Percentiles rank a stretch among this genome's conserved stretches.
These are phyloP conservation scores for Aspergillus fumigatus DNA, from an alignment of 2,329 filamentous ascomycete genomes.

Conservation along the genomic window DNA sequence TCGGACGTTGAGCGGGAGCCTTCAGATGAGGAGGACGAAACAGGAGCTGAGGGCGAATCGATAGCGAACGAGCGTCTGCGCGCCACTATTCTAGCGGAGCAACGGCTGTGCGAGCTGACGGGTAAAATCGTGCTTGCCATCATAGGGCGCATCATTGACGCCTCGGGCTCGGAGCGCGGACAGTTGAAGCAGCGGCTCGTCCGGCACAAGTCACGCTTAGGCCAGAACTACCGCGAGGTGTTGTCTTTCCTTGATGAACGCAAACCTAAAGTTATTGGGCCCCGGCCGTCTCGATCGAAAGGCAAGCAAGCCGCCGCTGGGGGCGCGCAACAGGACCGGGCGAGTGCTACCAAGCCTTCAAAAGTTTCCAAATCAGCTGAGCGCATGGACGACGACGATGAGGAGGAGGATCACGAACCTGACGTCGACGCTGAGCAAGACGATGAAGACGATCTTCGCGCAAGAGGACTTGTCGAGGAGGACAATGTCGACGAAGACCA, in stretches of 20 bases:
- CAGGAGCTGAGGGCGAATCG: conserved; percentile 32
- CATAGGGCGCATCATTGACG: conserved; percentile 68
- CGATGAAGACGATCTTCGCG: conserved; percentile 38
- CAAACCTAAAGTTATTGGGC: conserved; percentile 36
- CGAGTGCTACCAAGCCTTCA: conserved; percentile 16
- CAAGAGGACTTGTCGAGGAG: conserved; percentile 33
- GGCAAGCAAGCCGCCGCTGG: conserved; percentile 26
- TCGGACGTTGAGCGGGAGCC: conserved; percentile 57
- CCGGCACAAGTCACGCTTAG: conserved; percentile 75
- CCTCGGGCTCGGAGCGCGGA: conserved; percentile 54
- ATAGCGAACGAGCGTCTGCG: conserved; percentile 52
- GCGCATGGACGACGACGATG: conserved; percentile 42
- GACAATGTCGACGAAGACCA: conserved; percentile 41
- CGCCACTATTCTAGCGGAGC: conserved; percentile 71
- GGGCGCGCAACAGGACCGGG: conserved; percentile 11
- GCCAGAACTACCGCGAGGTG: conserved; percentile 80
- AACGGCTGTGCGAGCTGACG: conserved; percentile 78
- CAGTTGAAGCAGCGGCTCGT: conserved; percentile 67
- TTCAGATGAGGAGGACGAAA: conserved; percentile 37
- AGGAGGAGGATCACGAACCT: conserved; percentile 29
- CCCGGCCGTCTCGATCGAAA: conserved; percentile 24
- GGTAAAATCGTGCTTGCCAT: conserved; percentile 80
- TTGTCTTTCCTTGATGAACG: conserved; percentile 72
- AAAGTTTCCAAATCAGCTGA: conserved; percentile 35
- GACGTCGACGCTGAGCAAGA: conserved; percentile 32